Percentiles rank a stretch among this genome's conserved stretches.
These are phyloP conservation scores for Solanum virginianum DNA, from an alignment of 257 asterid genomes.

Conservation along the genomic window DNA sequence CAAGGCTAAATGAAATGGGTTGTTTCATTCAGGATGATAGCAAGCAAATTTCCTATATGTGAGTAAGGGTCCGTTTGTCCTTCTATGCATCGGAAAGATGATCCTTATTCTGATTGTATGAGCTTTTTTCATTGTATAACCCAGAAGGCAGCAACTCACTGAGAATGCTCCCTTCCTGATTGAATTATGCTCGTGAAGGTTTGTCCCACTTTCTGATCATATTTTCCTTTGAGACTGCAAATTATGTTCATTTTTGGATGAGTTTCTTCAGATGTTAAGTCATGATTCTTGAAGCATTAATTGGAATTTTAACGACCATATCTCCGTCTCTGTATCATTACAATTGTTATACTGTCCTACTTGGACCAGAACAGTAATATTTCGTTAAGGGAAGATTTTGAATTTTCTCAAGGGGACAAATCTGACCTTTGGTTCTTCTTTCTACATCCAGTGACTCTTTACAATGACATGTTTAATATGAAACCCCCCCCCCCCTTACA, in stretches of 20 bases:
- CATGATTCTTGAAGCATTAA: neutral
- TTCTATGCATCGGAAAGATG: neutral
- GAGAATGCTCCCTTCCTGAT: neutral
- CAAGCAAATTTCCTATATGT: neutral
- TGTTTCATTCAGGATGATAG: neutral
- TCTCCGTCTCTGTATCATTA: neutral
- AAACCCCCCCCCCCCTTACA: constrained; percentile 16
- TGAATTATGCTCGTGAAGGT: neutral
- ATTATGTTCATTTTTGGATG: neutral
- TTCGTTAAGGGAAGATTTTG: neutral
- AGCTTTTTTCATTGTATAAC: neutral
- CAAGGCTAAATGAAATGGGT: neutral
- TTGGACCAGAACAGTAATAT: neutral
- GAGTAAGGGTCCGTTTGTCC: neutral
- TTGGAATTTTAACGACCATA: neutral
- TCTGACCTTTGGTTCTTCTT: constrained; percentile 7
- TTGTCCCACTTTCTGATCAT: neutral
- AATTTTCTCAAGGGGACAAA: neutral
- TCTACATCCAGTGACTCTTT: constrained; percentile 16
- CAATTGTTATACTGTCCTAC: neutral
- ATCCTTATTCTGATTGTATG: neutral
- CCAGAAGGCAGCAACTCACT: neutral
- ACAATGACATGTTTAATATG: constrained; percentile 7
- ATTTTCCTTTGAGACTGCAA: neutral
- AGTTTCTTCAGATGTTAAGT: neutral